phyloP scores from a whole-genome alignment of 2,329 filamentous ascomycete genomes.

The Ophiosphaerella narmari region DNA sequence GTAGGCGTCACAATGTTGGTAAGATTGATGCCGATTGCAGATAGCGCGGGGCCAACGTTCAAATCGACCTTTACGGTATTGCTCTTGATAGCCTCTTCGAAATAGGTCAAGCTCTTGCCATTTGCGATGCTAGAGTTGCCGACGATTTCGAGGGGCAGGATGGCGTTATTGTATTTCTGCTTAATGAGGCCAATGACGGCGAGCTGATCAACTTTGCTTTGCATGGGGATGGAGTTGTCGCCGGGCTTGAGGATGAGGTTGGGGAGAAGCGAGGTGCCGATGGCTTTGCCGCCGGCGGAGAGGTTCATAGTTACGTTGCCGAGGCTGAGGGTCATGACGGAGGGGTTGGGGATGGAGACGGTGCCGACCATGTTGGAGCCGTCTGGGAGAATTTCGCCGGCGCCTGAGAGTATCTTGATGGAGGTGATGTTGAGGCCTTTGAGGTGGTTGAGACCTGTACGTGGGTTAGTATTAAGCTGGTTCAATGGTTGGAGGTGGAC shows the following conservation, averaged over 20 bases:
- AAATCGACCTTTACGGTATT: slow-evolving; percentile 59
- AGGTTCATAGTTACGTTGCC: slow-evolving; percentile 68
- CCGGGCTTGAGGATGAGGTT: slow-evolving; percentile 65
- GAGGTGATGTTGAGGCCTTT: slow-evolving; percentile 57
- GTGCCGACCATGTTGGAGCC: slow-evolving; percentile 66
- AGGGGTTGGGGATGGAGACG: slow-evolving; percentile 66
- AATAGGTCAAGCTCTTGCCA: slow-evolving; percentile 61
- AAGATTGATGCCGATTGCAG: slow-evolving; percentile 31
- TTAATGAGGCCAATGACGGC: slow-evolving; percentile 53
- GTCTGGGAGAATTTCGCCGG: slow-evolving; percentile 42
- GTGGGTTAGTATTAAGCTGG: slow-evolving; percentile 1
- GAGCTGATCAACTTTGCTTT: slow-evolving; percentile 58
- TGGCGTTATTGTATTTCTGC: slow-evolving; percentile 58
- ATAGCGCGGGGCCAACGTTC: slow-evolving; percentile 44
- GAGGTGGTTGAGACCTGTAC: slow-evolving; percentile 62
- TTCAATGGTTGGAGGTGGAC: slow-evolving; percentile 2
- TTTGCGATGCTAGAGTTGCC: slow-evolving; percentile 58
- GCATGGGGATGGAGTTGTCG: slow-evolving; percentile 60
- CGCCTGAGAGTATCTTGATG: slow-evolving; percentile 53
- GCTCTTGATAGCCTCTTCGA: slow-evolving; percentile 58
- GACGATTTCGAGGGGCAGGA: slow-evolving; percentile 60
- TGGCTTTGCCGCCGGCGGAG: slow-evolving; percentile 55
- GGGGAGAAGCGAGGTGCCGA: slow-evolving; percentile 63
- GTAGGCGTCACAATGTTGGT: slow-evolving; percentile 7
- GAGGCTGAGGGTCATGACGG: slow-evolving; percentile 67